Base-by-base conservation (phyloP, 805 yeast species). In the Naumovozyma dairenensis region DNA sequence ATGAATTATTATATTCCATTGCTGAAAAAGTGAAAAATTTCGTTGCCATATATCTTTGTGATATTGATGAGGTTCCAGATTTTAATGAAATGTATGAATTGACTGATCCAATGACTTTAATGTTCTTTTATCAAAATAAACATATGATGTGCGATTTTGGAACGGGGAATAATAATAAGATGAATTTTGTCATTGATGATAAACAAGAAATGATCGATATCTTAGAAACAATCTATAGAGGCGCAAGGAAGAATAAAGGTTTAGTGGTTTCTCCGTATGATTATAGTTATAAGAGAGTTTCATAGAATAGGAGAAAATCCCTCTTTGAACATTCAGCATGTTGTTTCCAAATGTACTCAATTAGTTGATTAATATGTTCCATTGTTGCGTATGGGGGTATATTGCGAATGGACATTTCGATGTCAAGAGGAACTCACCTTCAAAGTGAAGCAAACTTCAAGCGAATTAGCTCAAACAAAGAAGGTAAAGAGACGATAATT, bases 131-230 rank as follows among this genome's bases (percentile, higher is more conserved):
- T 60, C 66, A 93, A 33, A 89, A 89, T 61, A 81, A 85, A 55
- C 97, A 89, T 57, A 87, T 89, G 94, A 77, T 92, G 93, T 84
- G 96, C 59, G 98, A 92, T 64, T 86, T 87, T 57, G 98, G 98
- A 2, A 92, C 97, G 0, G 98, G 98, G 21, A 86, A 92, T 54
- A 92, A 92, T 59, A 92, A 92, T 65, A 89, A 92, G 65, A 64
- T 92, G 63, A 86, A 85, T 51, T 89, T 89, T 58, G 67, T 74
- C 9, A 55, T 80, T 16, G 77, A 73, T 27, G 83, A 83, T 53
- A 77, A 80, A 40, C 96, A 89, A 55, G 96, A 86, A 46, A 59
- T 92, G 66, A 81, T 92, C 15, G 97, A 89, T 56, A 80, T 92
- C 20, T 62, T 92, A 8, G 98, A 92, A 51, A 79, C 87, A 0